Percentiles rank a stretch among this genome's conserved stretches.
These are phyloP conservation scores for Pyrenochaeta sp. DNA, from an alignment of 2,329 filamentous ascomycete species.

Conservation along the genomic window DNA sequence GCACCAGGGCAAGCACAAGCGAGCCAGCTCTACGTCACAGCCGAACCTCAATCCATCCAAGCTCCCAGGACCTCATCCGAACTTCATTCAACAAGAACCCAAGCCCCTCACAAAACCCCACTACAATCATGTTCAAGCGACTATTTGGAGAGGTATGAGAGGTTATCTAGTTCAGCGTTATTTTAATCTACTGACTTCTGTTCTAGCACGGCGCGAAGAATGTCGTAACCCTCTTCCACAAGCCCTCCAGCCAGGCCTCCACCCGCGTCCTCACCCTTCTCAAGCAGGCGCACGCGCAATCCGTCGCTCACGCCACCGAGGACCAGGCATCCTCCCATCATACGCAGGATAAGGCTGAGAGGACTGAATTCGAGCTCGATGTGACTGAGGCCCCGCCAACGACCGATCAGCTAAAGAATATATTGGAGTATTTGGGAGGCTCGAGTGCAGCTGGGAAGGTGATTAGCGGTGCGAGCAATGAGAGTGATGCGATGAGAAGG, in stretches of 20 bases:
- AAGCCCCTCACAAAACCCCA: slow-evolving; percentile 4
- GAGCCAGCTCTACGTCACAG: slow-evolving; percentile 38
- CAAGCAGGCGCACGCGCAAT: slow-evolving; percentile 79
- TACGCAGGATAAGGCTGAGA: slow-evolving; percentile 66
- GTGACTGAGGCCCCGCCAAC: slow-evolving; percentile 84
- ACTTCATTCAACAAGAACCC: slow-evolving; percentile 18
- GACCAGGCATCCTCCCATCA: slow-evolving; percentile 76
- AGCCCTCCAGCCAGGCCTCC: slow-evolving; percentile 76
- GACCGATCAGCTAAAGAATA: slow-evolving; percentile 80
- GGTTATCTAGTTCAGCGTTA: not conserved
- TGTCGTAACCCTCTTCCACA: slow-evolving; percentile 96
- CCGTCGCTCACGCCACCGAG: slow-evolving; percentile 71
- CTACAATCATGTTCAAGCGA: slow-evolving; percentile 54
- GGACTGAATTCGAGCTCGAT: slow-evolving; percentile 83
- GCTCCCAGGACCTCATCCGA: slow-evolving; percentile 24
- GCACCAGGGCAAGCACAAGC: slow-evolving; percentile 14
- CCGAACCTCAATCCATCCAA: slow-evolving; percentile 29
- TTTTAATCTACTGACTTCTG: slow-evolving; percentile 18
- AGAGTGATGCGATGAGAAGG: slow-evolving; percentile 80
- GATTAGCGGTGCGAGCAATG: slow-evolving; percentile 75
- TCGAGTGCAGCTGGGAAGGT: slow-evolving; percentile 67
- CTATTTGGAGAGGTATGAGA: slow-evolving; percentile 56
- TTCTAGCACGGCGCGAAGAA: slow-evolving; percentile 65
- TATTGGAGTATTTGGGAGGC: slow-evolving; percentile 80
- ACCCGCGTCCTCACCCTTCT: slow-evolving; percentile 77